Base-by-base conservation (phyloP, 2,329 filamentous ascomycete genomes). In the Coleophoma eucalyptorum region DNA sequence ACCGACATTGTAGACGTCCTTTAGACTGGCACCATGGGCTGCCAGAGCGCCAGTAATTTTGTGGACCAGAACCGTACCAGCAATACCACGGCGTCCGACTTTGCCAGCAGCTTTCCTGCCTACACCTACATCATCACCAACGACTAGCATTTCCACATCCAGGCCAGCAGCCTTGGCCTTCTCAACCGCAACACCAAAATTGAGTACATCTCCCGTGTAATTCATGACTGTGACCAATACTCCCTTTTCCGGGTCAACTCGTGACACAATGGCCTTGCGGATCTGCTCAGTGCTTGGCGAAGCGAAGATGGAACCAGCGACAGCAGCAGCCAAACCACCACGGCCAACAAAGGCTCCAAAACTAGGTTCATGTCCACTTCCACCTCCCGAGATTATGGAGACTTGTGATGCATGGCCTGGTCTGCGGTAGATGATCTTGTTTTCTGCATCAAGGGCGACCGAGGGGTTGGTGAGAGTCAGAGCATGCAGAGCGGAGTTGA, bases 141-240 rank as follows among this genome's bases (percentile, higher is more conserved):
- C 90, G 8, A 96, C 87, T 10, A 96, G 84, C 87, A 97, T 96
- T 66, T 96, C 89, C 0, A 89, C 88, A 16, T 83, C 72, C 20
- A 90, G 70, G 0, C 90, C 92, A 0, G 83, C 81, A 1, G 90
- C 90, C 52, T 87, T 86, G 15, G 91, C 91, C 73, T 96, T 96
- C 69, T 97, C 93, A 8, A 94, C 89, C 1, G 87, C 92, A 80
- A 97, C 87, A 50, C 91, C 92, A 65, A 97, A 97, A 72, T 96
- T 95, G 59, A 97, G 78, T 49, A 96, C 82, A 67, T 92, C 89
- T 35, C 89, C 89, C 1, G 90, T 96, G 69, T 96, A 96, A 69
- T 97, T 97, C 89, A 96, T 96, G 31, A 96, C 89, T 5, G 92
- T 86, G n/a, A 96, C 87, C 38, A 97, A 69, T 1, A 96, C 87